Evolutionary conservation across 2,329 filamentous ascomycete genomes (phyloP).

Genomic region (Cadophora sp.): DNA sequence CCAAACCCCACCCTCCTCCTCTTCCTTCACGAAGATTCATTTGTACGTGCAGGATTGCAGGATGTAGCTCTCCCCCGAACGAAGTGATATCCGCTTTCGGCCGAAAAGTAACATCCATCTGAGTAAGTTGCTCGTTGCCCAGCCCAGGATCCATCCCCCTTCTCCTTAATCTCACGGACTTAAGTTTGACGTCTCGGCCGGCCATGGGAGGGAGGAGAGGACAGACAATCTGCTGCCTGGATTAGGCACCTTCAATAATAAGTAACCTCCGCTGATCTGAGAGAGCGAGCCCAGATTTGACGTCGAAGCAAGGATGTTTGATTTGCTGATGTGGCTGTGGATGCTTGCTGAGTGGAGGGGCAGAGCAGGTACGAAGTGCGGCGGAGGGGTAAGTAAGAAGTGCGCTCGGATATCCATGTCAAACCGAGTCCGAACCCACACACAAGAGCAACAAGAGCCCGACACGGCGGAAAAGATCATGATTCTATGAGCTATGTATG

Average conservation of each 20-base stretch:
- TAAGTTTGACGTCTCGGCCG: not conserved
- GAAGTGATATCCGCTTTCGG: slow-evolving; percentile 11
- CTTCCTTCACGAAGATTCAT: not conserved
- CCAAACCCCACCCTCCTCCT: too few species aligned
- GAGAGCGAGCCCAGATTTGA: not conserved
- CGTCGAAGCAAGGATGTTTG: slow-evolving; percentile 6
- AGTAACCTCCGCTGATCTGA: too few species aligned
- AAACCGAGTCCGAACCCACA: slow-evolving; percentile 15
- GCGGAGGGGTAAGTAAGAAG: slow-evolving; percentile 2
- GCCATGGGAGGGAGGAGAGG: not conserved
- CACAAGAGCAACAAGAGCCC: not conserved
- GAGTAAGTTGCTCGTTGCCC: not conserved
- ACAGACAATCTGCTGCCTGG: not conserved
- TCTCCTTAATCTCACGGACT: slow-evolving; percentile 11
- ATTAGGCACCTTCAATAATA: not conserved
- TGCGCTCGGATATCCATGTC: slow-evolving; percentile 7
- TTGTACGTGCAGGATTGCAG: not conserved
- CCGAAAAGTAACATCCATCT: slow-evolving; percentile 3
- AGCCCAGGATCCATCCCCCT: not conserved
- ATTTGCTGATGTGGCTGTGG: slow-evolving; percentile 14
- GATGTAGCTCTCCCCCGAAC: not conserved
- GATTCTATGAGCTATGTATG: slow-evolving; percentile 4
- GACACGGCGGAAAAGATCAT: not conserved
- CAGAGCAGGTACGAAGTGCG: slow-evolving; percentile 7
- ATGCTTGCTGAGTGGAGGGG: not conserved